Evolutionary conservation across 208 protist species (phyloP), one percentile per base, ranked within the genome.

Genomic region (Crithidia expoeki): DNA sequence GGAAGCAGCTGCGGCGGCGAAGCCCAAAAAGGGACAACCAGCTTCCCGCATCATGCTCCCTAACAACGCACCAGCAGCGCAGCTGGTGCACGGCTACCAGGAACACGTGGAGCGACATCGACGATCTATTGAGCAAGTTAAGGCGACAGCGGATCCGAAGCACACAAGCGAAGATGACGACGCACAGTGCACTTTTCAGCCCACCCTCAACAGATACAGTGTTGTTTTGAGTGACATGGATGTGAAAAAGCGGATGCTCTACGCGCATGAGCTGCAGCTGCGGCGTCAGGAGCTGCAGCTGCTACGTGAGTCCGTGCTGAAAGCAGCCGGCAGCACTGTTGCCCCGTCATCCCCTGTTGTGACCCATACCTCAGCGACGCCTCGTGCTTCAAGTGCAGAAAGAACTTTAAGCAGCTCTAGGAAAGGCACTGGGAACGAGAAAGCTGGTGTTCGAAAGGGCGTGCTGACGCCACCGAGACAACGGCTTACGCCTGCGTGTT

Each of bases 221-320:
- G 60, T 67, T 17, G 59, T 33, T 34, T 68, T 89, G 59, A 89
- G 83, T 57, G 49, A 68, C 30, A 30, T 73, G 12, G 56, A 89
- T 57, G 32, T 64, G 36, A 46, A 76, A 47, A 60, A 65, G 38
- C 76, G 83, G 11, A 52, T 56, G n/a, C 60, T 33, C 50, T 81
- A 79, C 60, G 60, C 65, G 4, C 40, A 40, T n/a, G 72, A 78
- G 74, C 60, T 64, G 52, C 52, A 79, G 30, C 72, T 76, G 42
- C 66, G 74, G 12, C 42, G 58, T 2, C 49, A 67, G 5, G 58
- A 79, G 25, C 59, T 82, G n/a, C 42, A 76, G 28, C 27, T 79
- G 42, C 56, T 80, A 19, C 69, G 55, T 14, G 40, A 23, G 12
- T 30, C 70, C 30, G 34, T 63, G 46, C 40, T 61, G 42, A 44